Evolutionary conservation across 768 basidiomycete species (phyloP).

Genomic region (Daedaleopsis sinensis): DNA sequence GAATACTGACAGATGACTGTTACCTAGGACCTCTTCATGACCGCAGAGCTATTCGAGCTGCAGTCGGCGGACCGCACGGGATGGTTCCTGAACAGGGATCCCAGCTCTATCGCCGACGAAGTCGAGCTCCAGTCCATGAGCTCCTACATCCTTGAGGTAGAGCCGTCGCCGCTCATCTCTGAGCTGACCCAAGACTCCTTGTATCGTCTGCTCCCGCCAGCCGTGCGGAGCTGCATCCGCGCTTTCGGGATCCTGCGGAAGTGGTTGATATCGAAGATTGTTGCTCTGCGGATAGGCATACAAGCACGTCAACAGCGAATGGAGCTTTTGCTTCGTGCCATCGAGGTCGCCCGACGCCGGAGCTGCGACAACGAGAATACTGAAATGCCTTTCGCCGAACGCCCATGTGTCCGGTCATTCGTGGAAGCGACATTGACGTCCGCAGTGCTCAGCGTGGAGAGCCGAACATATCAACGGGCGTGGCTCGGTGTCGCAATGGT

Average conservation of each 20-base stretch:
- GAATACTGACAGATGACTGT: constrained; percentile 10
- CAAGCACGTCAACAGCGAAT: constrained; percentile 69
- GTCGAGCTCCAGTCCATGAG: constrained; percentile 83
- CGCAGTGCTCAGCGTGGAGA: constrained; percentile 79
- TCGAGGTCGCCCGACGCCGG: constrained; percentile 74
- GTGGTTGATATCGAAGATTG: constrained; percentile 75
- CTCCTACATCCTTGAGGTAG: constrained; percentile 70
- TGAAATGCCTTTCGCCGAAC: constrained; percentile 47
- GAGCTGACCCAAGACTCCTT: constrained; percentile 70
- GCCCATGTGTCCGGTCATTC: constrained; percentile 75
- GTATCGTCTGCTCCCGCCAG: constrained; percentile 75
- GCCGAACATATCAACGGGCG: constrained; percentile 74
- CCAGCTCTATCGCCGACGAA: constrained; percentile 53
- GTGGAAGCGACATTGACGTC: constrained; percentile 77
- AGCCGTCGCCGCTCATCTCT: constrained; percentile 71
- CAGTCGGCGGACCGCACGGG: constrained; percentile 80
- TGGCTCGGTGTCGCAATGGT: constrained; percentile 74
- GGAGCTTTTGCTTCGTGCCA: constrained; percentile 68
- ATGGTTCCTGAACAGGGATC: constrained; percentile 73
- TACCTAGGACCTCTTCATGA: constrained; percentile 71
- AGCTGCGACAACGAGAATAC: constrained; percentile 44
- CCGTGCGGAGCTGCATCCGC: constrained; percentile 74
- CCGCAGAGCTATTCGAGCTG: constrained; percentile 78
- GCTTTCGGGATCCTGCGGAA: constrained; percentile 78
- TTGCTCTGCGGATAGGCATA: constrained; percentile 64